Conservation (phyloP, 192 early-diverging fungal genomes). For the Coemansia sp. region DNA sequence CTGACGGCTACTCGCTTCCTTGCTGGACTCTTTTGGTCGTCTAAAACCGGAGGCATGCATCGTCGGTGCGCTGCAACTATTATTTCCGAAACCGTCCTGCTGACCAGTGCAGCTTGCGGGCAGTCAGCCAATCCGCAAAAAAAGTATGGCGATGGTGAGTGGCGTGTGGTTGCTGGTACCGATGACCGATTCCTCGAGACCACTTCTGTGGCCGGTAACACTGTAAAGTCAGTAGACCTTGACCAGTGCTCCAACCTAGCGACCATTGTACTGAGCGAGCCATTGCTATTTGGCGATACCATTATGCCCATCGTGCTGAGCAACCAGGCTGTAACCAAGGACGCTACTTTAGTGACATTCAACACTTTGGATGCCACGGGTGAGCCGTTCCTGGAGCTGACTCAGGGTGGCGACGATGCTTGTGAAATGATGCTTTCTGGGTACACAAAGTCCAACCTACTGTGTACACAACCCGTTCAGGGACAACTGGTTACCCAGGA, state of each 20-base stretch:
- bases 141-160: conserved; percentile 26
- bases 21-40: conserved; percentile 41
- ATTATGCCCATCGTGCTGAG: conserved; percentile 27
- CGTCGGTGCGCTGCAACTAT: conserved; percentile 40
- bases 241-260: conserved; percentile 36
- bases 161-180: conserved; percentile 22
- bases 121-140: conserved; percentile 14
- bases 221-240: conserved; percentile 17
- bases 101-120: conserved; percentile 37
- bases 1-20: conserved; percentile 28
- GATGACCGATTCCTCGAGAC: conserved; percentile 22
- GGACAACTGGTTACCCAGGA: conserved; percentile 28
- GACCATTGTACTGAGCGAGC: conserved; percentile 20
- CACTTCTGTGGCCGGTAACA: background rate
- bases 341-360: conserved; percentile 16
- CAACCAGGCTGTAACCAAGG: background rate
- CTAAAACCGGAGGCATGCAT: conserved; percentile 15
- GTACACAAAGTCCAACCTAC: conserved; percentile 7
- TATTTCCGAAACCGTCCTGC: conserved; percentile 28
- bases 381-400: conserved; percentile 21
- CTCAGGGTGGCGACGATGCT: conserved; percentile 9
- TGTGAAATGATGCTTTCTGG: conserved; percentile 20
- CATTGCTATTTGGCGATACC: conserved; percentile 8
- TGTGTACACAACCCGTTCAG: conserved; percentile 37
- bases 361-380: conserved; percentile 18